Evolutionary conservation across 257 asterid species (phyloP), one percentile per base, ranked within the genome.

Genomic region (Nicotiana tomentosiformis): DNA sequence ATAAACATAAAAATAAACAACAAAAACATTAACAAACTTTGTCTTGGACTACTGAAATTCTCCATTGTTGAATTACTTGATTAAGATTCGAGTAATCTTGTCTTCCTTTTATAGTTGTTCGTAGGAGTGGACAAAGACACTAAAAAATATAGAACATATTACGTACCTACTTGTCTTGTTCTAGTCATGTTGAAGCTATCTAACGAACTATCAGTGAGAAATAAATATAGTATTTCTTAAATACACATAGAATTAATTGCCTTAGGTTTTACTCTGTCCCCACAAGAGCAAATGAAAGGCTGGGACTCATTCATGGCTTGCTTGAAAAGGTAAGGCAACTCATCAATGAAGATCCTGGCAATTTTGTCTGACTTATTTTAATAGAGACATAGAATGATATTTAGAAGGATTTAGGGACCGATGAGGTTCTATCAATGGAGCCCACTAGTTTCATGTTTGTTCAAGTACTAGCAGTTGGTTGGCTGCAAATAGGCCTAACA

Each of bases 221-320:
- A 56, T 20, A 20, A 66, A 23, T 66, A 55, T 55, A 60, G 10
- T 26, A n/a, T 78, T 35, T 37, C 57, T 58, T 18, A 60, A 20
- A 20, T 37, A 26, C 23, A 57, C 5, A 60, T 60, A 33, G 60
- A 33, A 37, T 37, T 26, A 26, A 29, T 64, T 84, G 85, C 43
- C 88, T 86, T 86, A 39, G 17, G 66, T 66, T 81, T 57, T 74
- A 86, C 88, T 86, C 51, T 69, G 65, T 83, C 86, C 88, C 86
- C 86, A 80, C 84, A 32, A 6, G 29, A 69, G 18, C 53, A 32
- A 20, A 18, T 85, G 77, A 46, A 57, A 20, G 55, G 82, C 16
- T 58, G 58, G 67, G 82, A 64, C 82, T 78, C 39, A 78, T 78
- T 61, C 49, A 7, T 78, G 39, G 37, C 88, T 81, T 74, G 80